These are phyloP conservation scores for Verbena officinalis DNA, from an alignment of 257 asterid species.

Conservation along the genomic window DNA sequence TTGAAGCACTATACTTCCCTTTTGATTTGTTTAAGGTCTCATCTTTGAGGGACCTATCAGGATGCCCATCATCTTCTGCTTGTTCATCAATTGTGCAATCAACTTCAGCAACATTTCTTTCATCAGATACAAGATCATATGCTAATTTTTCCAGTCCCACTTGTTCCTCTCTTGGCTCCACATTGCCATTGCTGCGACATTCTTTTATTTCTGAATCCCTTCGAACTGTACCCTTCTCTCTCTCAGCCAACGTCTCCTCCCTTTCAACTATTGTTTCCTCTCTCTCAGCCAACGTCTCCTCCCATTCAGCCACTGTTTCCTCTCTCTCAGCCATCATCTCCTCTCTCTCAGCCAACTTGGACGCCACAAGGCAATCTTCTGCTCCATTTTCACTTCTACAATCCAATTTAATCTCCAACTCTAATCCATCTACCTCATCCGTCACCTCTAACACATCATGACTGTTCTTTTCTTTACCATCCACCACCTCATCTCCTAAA, in stretches of 20 bases:
- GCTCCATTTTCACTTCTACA: constrained; percentile 33
- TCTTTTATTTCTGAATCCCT: constrained; percentile 42
- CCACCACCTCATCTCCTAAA: constrained; percentile 43
- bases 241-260: constrained; percentile 25
- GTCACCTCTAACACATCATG: constrained; percentile 40
- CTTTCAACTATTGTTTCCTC: no score
- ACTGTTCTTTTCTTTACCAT: constrained; percentile 37
- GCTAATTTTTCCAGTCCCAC: constrained; percentile 36
- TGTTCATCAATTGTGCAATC: constrained; percentile 34
- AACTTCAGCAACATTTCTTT: constrained; percentile 37
- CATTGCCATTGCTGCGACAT: constrained; percentile 37
- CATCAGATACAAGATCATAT: constrained; percentile 36
- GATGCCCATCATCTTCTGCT: constrained; percentile 37
- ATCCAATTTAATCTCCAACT: constrained; percentile 30
- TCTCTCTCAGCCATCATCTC: no score
- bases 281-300: constrained; percentile 28
- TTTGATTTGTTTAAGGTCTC: constrained; percentile 37
- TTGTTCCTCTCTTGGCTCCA: constrained; percentile 40
- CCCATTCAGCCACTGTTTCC: constrained; percentile 27
- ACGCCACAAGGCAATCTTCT: constrained; percentile 40
- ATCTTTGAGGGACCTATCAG: constrained; percentile 46
- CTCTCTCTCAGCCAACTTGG: constrained; percentile 35
- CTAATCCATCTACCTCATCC: constrained; percentile 43
- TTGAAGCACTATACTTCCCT: constrained; percentile 32
- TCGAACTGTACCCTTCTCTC: constrained; percentile 37